Evolutionary conservation across 2,329 filamentous ascomycete species (phyloP), one percentile per base, ranked within the genome.

Genomic region (Phoma sp.): DNA sequence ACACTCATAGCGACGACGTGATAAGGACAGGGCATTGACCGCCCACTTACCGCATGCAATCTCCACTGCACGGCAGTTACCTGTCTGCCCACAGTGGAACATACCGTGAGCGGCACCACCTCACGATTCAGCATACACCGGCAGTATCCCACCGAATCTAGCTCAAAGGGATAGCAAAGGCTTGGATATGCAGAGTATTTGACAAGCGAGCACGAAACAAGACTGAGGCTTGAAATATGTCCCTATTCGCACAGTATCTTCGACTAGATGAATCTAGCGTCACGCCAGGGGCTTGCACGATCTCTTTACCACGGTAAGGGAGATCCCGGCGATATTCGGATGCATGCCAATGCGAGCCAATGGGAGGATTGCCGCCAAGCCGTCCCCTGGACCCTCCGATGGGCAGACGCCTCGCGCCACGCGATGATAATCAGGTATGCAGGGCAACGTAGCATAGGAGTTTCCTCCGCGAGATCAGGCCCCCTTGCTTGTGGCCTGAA

Each of bases 141-240:
- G 9, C 6, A 9, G 27, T 29, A 29, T 29, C 9, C 27, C 27
- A 29, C 27, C 27, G 27, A 29, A 29, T 7, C 27, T 7, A 1
- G 6, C 27, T 29, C 27, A 42, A 27, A 13, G 25, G 32, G 14
- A n/a, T 27, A 18, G 40, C 13, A 9, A 41, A 41, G 23, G 8
- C 39, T 30, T 45, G 35, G 45, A n/a, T 27, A 45, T 44, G 51
- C 45, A 40, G 13, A 44, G 45, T 44, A 24, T 44, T 45, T 40
- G 51, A 29, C 13, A 22, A 39, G 38, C 39, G 7, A 14, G 33
- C 14, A 25, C n/a, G 5, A 10, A 40, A 33, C 32, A 22, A 32
- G 29, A 30, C 27, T 29, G 32, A 24, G 29, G 35, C 35, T 35
- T 30, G 14, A 5, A n/a, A n/a, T 10, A 45, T 4, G n/a, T 29